phyloP scores from a whole-genome alignment of 805 yeast species.

The Lachancea thermotolerans region DNA sequence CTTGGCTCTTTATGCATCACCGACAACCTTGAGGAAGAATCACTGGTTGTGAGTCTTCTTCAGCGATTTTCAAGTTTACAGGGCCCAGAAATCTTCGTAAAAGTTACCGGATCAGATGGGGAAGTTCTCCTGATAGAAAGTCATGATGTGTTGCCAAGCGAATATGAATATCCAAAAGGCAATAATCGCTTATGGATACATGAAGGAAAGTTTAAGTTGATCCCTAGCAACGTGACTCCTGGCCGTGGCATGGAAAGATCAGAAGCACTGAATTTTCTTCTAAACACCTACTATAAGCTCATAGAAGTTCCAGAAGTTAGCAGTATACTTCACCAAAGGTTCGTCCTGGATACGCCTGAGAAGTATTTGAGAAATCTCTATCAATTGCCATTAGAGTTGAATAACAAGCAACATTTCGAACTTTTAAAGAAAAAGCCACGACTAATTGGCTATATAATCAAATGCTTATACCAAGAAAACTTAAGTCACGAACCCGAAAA shows the following conservation, averaged over 20 bases:
- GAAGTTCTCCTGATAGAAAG: slow-evolving; percentile 50
- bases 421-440: slow-evolving; percentile 14
- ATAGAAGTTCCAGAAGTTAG: slow-evolving; percentile 21
- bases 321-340: slow-evolving; percentile 10
- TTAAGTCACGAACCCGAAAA: not conserved
- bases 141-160: slow-evolving; percentile 39
- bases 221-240: slow-evolving; percentile 28
- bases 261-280: slow-evolving; percentile 38
- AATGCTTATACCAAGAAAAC: slow-evolving; percentile 7
- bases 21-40: slow-evolving; percentile 42
- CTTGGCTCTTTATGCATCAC: slow-evolving; percentile 32
- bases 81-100: slow-evolving; percentile 37
- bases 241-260: slow-evolving; percentile 32
- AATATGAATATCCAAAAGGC: slow-evolving; percentile 37
- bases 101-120: slow-evolving; percentile 46
- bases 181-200: slow-evolving; percentile 49
- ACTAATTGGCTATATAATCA: slow-evolving; percentile 17
- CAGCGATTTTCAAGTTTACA: slow-evolving; percentile 30
- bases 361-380: slow-evolving; percentile 12
- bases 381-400: slow-evolving; percentile 10
- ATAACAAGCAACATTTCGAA: slow-evolving; percentile 13
- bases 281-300: slow-evolving; percentile 34
- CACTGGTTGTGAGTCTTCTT: slow-evolving; percentile 38
- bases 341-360: not conserved
- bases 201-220: slow-evolving; percentile 33